Conservation (phyloP, 495 filamentous ascomycete genomes). For the Penicillium nucicola region DNA sequence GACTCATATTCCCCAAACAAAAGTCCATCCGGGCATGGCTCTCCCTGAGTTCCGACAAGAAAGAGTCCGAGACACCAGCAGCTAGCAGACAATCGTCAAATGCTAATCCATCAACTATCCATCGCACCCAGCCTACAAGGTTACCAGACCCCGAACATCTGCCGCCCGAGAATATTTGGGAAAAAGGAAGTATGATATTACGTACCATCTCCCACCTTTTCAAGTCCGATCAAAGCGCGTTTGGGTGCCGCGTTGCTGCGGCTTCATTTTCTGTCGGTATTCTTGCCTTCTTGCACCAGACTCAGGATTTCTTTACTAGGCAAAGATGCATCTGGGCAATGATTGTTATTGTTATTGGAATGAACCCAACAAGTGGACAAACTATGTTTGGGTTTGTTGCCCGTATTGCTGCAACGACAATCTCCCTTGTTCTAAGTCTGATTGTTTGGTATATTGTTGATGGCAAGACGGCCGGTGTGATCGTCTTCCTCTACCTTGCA, state of each 20-base stretch:
- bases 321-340: conserved; percentile 75
- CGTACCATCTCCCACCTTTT: conserved; percentile 24
- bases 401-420: conserved; percentile 56
- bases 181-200: conserved; percentile 45
- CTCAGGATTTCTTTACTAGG: conserved; percentile 62
- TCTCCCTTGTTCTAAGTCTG: conserved; percentile 58
- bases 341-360: conserved; percentile 70
- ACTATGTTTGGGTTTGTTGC: conserved; percentile 67
- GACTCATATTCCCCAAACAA: conserved; percentile 56
- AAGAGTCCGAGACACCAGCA: not conserved
- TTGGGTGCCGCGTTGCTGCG: conserved; percentile 67
- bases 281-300: conserved; percentile 61
- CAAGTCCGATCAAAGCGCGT: conserved; percentile 37
- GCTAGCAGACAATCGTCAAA: conserved; percentile 20
- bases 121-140: conserved; percentile 1
- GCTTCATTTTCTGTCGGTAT: conserved; percentile 70
- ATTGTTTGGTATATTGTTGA: conserved; percentile 76
- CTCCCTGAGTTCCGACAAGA: conserved; percentile 13
- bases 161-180: conserved; percentile 57
- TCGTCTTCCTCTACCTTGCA: conserved; percentile 67
- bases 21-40: conserved; percentile 49
- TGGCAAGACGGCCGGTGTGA: conserved; percentile 56
- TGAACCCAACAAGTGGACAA: conserved; percentile 57
- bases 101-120: conserved; percentile 13
- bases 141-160: conserved; percentile 69